Base-by-base conservation (phyloP, 768 basidiomycete species). In the Austroboletus festivus region DNA sequence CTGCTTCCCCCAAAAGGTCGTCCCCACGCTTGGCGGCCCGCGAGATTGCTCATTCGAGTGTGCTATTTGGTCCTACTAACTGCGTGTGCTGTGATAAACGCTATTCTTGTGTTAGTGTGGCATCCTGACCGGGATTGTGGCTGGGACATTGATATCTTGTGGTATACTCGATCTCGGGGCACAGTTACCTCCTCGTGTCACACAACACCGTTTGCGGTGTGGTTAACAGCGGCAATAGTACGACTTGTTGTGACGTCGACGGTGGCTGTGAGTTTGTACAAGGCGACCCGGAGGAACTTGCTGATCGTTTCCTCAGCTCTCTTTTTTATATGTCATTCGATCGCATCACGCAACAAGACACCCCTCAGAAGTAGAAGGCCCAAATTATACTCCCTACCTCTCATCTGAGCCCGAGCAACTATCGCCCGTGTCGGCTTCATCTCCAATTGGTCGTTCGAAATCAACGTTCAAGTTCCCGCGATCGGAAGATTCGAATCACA, bases 121-220 rank as follows among this genome's bases (percentile, higher is more conserved):
- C 74, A 71, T 54, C 63, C 70, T 19, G 60, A 71, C 10, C 42
- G 70, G 2, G 74, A 80, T n/a, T 89, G 87, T 50, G 64, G 68
- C 38, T 72, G 85, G 68, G 82, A 86, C 52, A 68, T 87, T 37
- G 87, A 89, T 58, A 71, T 82, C 37, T 67, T 82, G 10, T 89
- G 87, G 87, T 75, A 79, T 5, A 69, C 72, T 12, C 67, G 51
- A 40, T 48, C 49, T 45, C 73, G 61, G 38, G 53, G 52, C 40
- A 46, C 63, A 42, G n/a, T 15, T 11, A 28, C 51, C 3, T 46
- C 51, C 10, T 41, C 48, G 5, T 69, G 67, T 41, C 47, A 34
- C 20, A 31, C 54, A 0, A 44, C 40, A 23, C 4, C 56, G 3
- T 82, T 79, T 74, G 67, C 71, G 1, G 64, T 69, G 8, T 89